These are phyloP conservation scores for Boechera divaricarpa DNA, from an alignment of 345 rosid species.

Conservation along the genomic window DNA sequence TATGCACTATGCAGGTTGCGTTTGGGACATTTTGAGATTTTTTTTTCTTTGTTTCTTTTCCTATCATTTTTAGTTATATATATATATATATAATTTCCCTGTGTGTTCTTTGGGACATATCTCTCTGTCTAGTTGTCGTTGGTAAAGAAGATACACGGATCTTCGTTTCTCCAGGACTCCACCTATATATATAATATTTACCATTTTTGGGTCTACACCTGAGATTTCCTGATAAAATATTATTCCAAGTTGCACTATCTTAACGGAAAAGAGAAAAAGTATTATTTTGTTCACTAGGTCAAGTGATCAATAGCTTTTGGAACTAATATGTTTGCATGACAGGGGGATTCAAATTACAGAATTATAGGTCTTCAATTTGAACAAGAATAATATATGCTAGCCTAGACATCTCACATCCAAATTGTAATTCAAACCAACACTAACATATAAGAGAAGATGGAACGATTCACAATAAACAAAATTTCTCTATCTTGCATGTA, in stretches of 20 bases:
- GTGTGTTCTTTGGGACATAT: constrained; percentile 30
- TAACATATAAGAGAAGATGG: too few species aligned
- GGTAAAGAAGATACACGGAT: constrained; percentile 34
- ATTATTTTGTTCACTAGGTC: neutral
- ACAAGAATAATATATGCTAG: neutral
- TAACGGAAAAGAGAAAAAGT: neutral
- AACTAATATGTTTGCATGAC: constrained; percentile 4
- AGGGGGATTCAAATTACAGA: neutral
- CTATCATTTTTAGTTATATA: neutral
- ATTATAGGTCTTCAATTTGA: neutral
- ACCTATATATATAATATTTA: constrained; percentile 3
- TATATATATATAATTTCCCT: neutral
- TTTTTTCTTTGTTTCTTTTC: constrained; percentile 29
- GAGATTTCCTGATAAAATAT: neutral
- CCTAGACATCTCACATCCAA: neutral
- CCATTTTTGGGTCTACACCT: constrained; percentile 3
- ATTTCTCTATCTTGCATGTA: neutral
- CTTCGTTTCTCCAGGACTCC: constrained; percentile 10
- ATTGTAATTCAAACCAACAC: neutral
- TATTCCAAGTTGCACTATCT: neutral
- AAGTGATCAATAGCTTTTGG: constrained; percentile 8
- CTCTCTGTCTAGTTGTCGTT: constrained; percentile 24
- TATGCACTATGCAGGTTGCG: constrained; percentile 37
- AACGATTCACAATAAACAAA: neutral
- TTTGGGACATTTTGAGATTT: constrained; percentile 14